Percentiles rank a stretch among this genome's conserved stretches.
phyloP scores from a whole-genome alignment of 2,329 filamentous ascomycete species.

The Diaporthe destruens region DNA sequence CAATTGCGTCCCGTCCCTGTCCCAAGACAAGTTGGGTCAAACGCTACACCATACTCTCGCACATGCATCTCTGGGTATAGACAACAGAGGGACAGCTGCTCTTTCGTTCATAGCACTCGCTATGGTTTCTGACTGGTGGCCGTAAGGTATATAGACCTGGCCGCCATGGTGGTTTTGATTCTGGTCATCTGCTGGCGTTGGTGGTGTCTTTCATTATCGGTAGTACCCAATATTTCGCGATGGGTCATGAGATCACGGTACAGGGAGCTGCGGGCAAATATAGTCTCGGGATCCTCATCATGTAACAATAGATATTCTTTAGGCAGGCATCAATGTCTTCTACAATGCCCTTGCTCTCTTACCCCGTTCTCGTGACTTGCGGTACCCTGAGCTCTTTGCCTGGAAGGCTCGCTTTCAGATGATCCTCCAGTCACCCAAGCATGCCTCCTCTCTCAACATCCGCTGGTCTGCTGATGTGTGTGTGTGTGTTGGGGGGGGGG shows the following conservation, averaged over 20 bases:
- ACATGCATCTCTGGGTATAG: conserved; percentile 40
- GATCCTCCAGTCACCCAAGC: not conserved
- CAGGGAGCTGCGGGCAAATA: conserved; percentile 28
- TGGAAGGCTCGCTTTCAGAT: not conserved
- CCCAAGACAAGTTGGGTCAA: conserved; percentile 23
- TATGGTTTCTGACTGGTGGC: conserved; percentile 23
- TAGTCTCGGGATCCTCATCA: conserved; percentile 30
- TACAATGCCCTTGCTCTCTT: not conserved
- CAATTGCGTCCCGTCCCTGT: conserved; percentile 36
- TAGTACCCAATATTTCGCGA: conserved; percentile 41
- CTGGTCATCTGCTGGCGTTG: conserved; percentile 40
- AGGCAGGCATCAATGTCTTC: conserved; percentile 41
- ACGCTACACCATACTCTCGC: conserved; percentile 23
- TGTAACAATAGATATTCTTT: conserved; percentile 39
- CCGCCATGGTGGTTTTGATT: conserved; percentile 8
- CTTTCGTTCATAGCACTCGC: conserved; percentile 25
- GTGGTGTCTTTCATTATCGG: conserved; percentile 31
- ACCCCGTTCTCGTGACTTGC: not conserved
- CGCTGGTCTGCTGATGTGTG: too few species aligned
- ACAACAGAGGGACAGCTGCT: conserved; percentile 32
- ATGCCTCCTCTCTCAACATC: not conserved
- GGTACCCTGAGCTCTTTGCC: not conserved
- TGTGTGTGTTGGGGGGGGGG: too few species aligned
- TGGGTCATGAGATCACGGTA: conserved; percentile 40
- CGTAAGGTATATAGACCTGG: conserved; percentile 30